Evolutionary conservation across 106 monocot genomes (phyloP), one percentile per base, ranked within the genome.

Genomic region (Narthecium ossifragum): DNA sequence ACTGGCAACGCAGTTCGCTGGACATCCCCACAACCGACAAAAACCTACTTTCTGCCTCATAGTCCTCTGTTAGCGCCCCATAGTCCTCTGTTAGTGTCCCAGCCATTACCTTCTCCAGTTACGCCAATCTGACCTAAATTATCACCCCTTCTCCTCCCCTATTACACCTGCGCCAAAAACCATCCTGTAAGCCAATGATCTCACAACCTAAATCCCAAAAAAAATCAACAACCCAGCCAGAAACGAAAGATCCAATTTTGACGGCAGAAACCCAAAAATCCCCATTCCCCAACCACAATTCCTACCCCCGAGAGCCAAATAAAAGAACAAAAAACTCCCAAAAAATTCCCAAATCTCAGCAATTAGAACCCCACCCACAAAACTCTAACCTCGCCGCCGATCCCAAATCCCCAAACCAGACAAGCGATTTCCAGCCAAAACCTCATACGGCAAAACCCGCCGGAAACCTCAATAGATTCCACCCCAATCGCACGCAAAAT

Each of bases 1-100:
- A 54, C 36, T 71, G 78, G 48, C 75, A 74, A 1, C 63, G 54
- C 54, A 78, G 86, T n/a, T 70, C 81, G 29, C 46, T 69, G 18
- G 68, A 59, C 58, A 75, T 31, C 39, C 47, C 67, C 25, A 75
- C 78, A 20, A 41, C 26, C 1, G 48, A 59, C 6, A 71, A 59
- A 59, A 56, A 72, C 34, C 64, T 58, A 39, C 53, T 64, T 8
- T 31, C 70, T 20, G 22, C 36, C 10, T 39, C 72, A 52, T 45
- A 72, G 8, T 82, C 82, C 36, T 82, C 75, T 6, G 60, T 63
- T 18, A 62, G 34, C 26, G 34, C 48, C 24, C 82, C 75, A 21
- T n/a, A n/a, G n/a, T n/a, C 82, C 36, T 82, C 75, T 6, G 60
- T 63, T 18, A 62, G 34, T 26, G 34, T 53, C 24, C 82, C 75